phyloP scores from a whole-genome alignment of 257 asterid genomes.

The Lycium ferocissimum region DNA sequence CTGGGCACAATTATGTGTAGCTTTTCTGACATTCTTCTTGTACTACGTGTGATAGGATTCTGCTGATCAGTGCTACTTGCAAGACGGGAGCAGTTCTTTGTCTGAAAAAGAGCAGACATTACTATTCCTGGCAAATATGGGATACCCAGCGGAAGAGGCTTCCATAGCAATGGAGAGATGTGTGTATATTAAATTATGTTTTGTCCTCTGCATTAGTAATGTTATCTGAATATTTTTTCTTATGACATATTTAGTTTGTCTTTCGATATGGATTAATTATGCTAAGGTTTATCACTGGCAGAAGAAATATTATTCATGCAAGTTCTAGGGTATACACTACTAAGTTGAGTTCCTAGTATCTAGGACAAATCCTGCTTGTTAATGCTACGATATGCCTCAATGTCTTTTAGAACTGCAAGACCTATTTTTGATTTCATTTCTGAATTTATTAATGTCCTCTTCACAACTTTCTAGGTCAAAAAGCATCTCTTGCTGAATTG shows the following conservation, averaged over 20 bases:
- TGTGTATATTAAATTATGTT: constrained; percentile 11
- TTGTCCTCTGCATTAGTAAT: constrained; percentile 13
- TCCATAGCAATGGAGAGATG: constrained; percentile 58
- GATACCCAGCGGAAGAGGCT: constrained; percentile 52
- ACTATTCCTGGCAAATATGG: constrained; percentile 48
- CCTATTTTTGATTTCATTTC: not conserved
- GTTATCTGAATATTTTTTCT: constrained; percentile 6
- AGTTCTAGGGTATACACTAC: not conserved
- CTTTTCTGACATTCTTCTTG: constrained; percentile 5
- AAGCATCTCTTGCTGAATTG: constrained; percentile 57
- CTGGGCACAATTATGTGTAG: not conserved
- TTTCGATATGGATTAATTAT: constrained; percentile 5
- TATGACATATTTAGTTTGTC: constrained; percentile 21
- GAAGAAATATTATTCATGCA: constrained; percentile 1
- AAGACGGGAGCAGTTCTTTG: constrained; percentile 33
- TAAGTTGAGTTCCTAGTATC: not conserved
- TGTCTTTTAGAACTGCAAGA: not conserved
- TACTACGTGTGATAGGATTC: constrained; percentile 10
- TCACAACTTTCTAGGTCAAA: constrained; percentile 56
- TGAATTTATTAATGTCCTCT: not conserved
- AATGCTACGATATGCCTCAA: not conserved
- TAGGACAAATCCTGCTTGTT: not conserved
- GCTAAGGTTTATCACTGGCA: not conserved
- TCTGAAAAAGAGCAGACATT: constrained; percentile 41
- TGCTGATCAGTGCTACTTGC: constrained; percentile 28